Evolutionary conservation across 257 asterid genomes (phyloP).

Genomic region (Ophiorrhiza pumila): DNA sequence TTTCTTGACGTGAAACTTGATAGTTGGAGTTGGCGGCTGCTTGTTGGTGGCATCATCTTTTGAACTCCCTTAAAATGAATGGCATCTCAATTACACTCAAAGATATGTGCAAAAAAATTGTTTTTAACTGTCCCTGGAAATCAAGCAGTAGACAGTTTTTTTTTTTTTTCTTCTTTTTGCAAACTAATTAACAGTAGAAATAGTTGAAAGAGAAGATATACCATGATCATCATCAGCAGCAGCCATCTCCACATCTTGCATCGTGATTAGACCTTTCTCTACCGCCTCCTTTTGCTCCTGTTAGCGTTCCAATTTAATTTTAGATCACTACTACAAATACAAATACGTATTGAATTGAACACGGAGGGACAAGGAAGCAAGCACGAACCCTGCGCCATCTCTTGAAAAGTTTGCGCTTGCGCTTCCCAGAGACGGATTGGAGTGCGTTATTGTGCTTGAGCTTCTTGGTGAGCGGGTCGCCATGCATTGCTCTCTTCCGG

Average conservation of each 20-base stretch:
- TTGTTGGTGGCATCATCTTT: constrained; percentile 30
- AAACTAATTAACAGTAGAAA: too few species aligned
- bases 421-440: constrained; percentile 77
- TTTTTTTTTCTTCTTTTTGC: too few species aligned
- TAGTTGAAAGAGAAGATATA: too few species aligned
- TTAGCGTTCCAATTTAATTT: too few species aligned
- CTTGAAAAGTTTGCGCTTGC: constrained; percentile 69
- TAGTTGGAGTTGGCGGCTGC: constrained; percentile 12
- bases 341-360: too few species aligned
- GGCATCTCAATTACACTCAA: too few species aligned
- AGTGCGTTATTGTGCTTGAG: constrained; percentile 42
- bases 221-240: constrained; percentile 40
- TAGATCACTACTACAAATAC: too few species aligned
- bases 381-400: constrained; percentile 65
- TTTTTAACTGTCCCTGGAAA: too few species aligned
- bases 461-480: constrained; percentile 53
- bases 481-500: constrained; percentile 53
- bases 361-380: too few species aligned
- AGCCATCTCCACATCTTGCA: constrained; percentile 86
- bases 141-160: too few species aligned
- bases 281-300: constrained; percentile 66
- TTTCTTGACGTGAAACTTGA: constrained; percentile 65
- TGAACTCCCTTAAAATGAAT: constrained; percentile 35
- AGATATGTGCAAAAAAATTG: too few species aligned
- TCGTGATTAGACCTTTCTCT: constrained; percentile 58